Evolutionary conservation across 2,329 filamentous ascomycete genomes (phyloP).

Genomic region (Lizonia empirigonia): DNA sequence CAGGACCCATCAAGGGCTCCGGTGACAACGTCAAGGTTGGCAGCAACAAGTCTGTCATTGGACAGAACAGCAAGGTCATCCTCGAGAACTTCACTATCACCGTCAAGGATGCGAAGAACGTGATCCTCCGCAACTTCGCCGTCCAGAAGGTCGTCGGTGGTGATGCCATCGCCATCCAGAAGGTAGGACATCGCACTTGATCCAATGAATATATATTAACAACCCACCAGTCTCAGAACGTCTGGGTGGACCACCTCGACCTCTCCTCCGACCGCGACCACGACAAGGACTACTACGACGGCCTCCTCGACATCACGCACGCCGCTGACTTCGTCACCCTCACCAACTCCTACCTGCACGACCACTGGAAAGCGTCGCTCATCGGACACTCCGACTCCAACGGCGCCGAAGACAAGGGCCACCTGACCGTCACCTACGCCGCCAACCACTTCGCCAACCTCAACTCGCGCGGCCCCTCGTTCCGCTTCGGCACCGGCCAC

Average conservation of each 20-base stretch:
- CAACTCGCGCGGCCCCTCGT: constrained; percentile 66
- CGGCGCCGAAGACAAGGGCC: constrained; percentile 62
- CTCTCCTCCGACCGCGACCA: constrained; percentile 63
- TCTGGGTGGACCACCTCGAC: constrained; percentile 73
- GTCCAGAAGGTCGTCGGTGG: constrained; percentile 57
- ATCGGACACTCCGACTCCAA: constrained; percentile 67
- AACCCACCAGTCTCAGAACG: constrained; percentile 48
- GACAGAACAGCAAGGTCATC: constrained; percentile 53
- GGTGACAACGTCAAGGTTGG: constrained; percentile 52
- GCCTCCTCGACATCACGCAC: constrained; percentile 68
- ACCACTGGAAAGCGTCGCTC: constrained; percentile 65
- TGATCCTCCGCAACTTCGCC: constrained; percentile 63
- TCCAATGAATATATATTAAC: constrained; percentile 34
- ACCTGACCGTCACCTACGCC: constrained; percentile 68
- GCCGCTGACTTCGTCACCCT: constrained; percentile 67
- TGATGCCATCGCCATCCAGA: constrained; percentile 60
- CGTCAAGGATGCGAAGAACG: constrained; percentile 57
- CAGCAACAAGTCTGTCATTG: constrained; percentile 59
- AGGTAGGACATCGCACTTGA: constrained; percentile 44
- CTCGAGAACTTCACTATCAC: constrained; percentile 56
- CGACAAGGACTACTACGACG: constrained; percentile 74
- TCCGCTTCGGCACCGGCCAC: constrained; percentile 71
- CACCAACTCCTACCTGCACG: constrained; percentile 59
- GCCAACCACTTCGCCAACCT: constrained; percentile 71
- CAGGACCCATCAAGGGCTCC: constrained; percentile 52